These are phyloP conservation scores for Aegilops sharonensis DNA, from an alignment of 176 grass and related monocot genomes.

Conservation along the genomic window DNA sequence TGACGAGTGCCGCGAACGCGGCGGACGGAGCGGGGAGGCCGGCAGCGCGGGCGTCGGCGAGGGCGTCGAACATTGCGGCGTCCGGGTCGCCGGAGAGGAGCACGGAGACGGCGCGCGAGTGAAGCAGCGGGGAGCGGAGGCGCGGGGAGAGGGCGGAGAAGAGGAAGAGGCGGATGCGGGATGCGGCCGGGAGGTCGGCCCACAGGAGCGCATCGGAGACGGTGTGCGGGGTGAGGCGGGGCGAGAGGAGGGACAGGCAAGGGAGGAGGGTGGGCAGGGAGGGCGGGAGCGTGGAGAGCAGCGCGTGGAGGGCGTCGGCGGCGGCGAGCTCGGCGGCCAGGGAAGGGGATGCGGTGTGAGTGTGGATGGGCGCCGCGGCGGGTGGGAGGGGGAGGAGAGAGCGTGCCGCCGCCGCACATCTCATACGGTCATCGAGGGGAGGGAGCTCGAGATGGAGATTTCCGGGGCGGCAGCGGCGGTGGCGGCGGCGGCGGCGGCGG, in stretches of 20 bases:
- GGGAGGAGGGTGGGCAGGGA: constrained; percentile 41
- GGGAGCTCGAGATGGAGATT: constrained; percentile 23
- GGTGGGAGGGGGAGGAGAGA: constrained; percentile 36
- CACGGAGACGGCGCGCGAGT: constrained; percentile 51
- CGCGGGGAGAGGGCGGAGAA: constrained; percentile 51
- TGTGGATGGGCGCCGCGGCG: background rate
- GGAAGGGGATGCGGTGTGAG: constrained; percentile 32
- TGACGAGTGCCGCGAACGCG: constrained; percentile 60
- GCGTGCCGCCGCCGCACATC: constrained; percentile 60
- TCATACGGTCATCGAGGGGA: constrained; percentile 80
- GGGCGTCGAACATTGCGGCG: constrained; percentile 48
- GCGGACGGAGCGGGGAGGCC: constrained; percentile 26
- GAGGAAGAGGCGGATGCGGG: constrained; percentile 75
- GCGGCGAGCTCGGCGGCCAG: constrained; percentile 29
- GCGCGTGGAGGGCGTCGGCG: constrained; percentile 49
- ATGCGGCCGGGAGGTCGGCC: constrained; percentile 18
- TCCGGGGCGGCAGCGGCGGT: background rate
- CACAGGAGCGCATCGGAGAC: constrained; percentile 58
- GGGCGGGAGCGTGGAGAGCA: constrained; percentile 55
- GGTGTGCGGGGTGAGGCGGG: constrained; percentile 48
- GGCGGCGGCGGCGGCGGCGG: background rate
- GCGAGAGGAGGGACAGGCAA: constrained; percentile 52
- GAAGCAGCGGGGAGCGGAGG: constrained; percentile 46
- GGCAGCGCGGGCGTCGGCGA: constrained; percentile 45
- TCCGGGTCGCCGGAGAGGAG: constrained; percentile 37